A percentile compares a stretch with the other conserved stretches of the same genome.
Conservation (phyloP, 768 basidiomycete species). For the Mycena galopus region DNA sequence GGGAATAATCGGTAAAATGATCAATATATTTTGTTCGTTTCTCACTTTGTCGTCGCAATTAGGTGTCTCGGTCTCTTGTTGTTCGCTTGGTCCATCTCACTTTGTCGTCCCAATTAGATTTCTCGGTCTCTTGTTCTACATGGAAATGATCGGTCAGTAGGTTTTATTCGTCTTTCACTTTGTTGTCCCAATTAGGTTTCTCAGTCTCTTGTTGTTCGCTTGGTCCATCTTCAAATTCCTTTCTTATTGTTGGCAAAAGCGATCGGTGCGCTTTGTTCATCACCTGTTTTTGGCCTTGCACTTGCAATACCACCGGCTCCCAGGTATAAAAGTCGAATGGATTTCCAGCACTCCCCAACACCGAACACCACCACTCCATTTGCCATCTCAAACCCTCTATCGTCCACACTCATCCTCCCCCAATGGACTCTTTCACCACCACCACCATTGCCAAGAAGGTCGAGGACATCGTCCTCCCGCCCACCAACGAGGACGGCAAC, state of each 20-base stretch:
- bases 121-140: too few relatives aligned
- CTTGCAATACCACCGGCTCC: background rate
- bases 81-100: too few relatives aligned
- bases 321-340: conserved; percentile 14
- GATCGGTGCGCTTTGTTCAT: background rate
- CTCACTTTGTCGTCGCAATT: too few relatives aligned
- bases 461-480: conserved; percentile 21
- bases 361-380: conserved; percentile 11
- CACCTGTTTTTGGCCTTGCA: background rate
- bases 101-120: too few relatives aligned
- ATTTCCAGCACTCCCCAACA: background rate
- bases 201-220: conserved; percentile 8
- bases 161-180: too few relatives aligned
- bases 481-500: conserved; percentile 25
- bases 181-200: too few relatives aligned
- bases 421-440: conserved; percentile 32
- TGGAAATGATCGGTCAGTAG: too few relatives aligned
- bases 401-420: conserved; percentile 22
- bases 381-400: background rate
- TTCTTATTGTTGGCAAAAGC: conserved; percentile 6
- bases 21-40: too few relatives aligned
- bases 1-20: too few relatives aligned
- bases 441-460: conserved; percentile 5
- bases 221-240: background rate
- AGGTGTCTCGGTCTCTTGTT: too few relatives aligned